phyloP scores from a whole-genome alignment of 768 basidiomycete genomes.

The Leccinum imitatum region DNA sequence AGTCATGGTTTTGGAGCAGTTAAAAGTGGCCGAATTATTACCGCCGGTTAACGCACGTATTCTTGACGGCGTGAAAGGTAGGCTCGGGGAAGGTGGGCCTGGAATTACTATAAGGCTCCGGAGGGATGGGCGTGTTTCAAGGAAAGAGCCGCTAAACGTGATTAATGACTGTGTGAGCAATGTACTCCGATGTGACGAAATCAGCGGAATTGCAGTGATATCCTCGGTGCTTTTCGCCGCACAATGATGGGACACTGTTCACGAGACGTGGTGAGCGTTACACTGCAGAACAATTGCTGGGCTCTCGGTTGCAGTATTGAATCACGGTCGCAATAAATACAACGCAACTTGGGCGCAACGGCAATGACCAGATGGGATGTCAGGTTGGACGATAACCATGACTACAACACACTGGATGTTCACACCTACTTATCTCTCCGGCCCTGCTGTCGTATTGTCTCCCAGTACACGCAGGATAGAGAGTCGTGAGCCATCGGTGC shows the following conservation, averaged over 20 bases:
- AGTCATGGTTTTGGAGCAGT: background rate
- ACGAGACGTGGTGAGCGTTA: background rate
- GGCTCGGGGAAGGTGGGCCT: slow-evolving; percentile 4
- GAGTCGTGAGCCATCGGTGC: background rate
- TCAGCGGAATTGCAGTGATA: background rate
- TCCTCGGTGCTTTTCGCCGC: background rate
- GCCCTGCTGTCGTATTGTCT: background rate
- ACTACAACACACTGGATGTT: slow-evolving; percentile 8
- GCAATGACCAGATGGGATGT: background rate
- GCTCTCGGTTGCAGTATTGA: background rate
- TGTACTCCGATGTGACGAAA: background rate
- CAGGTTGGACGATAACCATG: slow-evolving; percentile 18
- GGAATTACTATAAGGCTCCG: slow-evolving; percentile 6
- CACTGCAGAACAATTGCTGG: background rate
- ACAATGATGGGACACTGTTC: background rate
- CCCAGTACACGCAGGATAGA: background rate
- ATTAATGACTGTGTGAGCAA: background rate
- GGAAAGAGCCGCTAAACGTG: slow-evolving; percentile 12
- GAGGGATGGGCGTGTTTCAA: slow-evolving; percentile 13
- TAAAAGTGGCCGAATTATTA: background rate
- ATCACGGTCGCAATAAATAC: slow-evolving; percentile 6
- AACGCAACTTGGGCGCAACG: background rate
- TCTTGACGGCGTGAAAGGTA: no score
- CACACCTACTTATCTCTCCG: slow-evolving; percentile 1
- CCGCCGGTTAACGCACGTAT: background rate